Evolutionary conservation across 306 rosid genomes (phyloP).

Genomic region (Ammopiptanthus mongolicus): DNA sequence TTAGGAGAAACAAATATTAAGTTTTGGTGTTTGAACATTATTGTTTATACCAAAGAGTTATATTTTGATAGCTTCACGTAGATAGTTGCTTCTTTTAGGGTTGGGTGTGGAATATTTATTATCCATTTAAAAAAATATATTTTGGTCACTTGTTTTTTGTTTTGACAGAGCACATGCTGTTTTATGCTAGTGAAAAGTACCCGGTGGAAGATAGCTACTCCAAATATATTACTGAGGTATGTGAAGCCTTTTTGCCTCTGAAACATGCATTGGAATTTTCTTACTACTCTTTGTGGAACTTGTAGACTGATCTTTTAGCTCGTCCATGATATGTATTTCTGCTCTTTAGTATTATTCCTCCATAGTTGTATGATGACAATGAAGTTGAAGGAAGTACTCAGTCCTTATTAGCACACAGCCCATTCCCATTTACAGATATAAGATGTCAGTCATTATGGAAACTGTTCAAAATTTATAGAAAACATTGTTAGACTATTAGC

Average conservation of each 20-base stretch:
- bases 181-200: slow-evolving; percentile 96
- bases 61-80: neutral
- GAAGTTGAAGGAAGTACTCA: neutral
- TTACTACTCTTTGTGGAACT: neutral
- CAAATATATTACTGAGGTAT: slow-evolving; percentile 85
- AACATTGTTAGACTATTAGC: neutral
- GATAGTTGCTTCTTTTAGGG: neutral
- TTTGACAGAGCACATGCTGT: slow-evolving; percentile 89
- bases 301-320: neutral
- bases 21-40: neutral
- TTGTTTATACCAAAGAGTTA: neutral
- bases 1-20: neutral
- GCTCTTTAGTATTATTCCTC: neutral
- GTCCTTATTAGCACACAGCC: neutral
- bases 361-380: neutral
- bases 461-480: neutral
- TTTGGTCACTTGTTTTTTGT: slow-evolving; percentile 17
- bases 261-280: slow-evolving; percentile 1
- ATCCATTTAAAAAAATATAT: neutral
- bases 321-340: neutral
- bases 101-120: neutral
- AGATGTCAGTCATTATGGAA: neutral
- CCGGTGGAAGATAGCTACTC: slow-evolving; percentile 93
- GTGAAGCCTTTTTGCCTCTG: neutral
- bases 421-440: slow-evolving; percentile 1